phyloP scores from a whole-genome alignment of 148 eudicot species.

The Vaccinium vitisidaea region DNA sequence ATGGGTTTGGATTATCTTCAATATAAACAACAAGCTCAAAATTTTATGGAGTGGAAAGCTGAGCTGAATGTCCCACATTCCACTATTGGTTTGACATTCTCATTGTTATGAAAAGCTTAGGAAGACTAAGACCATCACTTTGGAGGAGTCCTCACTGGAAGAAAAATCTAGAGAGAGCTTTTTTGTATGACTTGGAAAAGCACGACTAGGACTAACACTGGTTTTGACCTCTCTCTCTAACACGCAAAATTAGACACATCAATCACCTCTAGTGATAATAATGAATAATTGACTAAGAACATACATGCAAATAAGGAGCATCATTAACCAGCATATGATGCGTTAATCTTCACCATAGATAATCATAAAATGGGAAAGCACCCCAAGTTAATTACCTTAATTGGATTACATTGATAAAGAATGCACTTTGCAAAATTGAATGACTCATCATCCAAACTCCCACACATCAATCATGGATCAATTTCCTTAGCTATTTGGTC shows the following conservation, averaged over 20 bases:
- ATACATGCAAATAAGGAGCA: background rate
- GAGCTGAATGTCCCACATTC: background rate
- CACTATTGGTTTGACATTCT: background rate
- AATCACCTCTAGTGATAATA: background rate
- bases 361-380: background rate
- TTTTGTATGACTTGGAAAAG: constrained; percentile 16
- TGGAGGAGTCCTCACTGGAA: background rate
- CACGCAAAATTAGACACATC: background rate
- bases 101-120: background rate
- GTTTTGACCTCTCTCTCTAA: background rate
- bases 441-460: background rate
- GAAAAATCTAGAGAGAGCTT: background rate
- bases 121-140: background rate
- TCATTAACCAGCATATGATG: constrained; percentile 12
- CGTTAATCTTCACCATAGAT: constrained; percentile 3
- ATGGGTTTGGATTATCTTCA: background rate
- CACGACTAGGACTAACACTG: constrained; percentile 9
- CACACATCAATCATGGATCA: constrained; percentile 6
- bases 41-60: background rate
- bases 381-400: background rate
- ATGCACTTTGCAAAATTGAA: background rate
- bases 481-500: constrained; percentile 4
- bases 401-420: background rate
- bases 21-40: background rate
- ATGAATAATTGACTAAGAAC: constrained; percentile 2